Evolutionary conservation across 2,329 filamentous ascomycete species (phyloP), one percentile per base, ranked within the genome.

Genomic region (Aureobasidium uvarum): DNA sequence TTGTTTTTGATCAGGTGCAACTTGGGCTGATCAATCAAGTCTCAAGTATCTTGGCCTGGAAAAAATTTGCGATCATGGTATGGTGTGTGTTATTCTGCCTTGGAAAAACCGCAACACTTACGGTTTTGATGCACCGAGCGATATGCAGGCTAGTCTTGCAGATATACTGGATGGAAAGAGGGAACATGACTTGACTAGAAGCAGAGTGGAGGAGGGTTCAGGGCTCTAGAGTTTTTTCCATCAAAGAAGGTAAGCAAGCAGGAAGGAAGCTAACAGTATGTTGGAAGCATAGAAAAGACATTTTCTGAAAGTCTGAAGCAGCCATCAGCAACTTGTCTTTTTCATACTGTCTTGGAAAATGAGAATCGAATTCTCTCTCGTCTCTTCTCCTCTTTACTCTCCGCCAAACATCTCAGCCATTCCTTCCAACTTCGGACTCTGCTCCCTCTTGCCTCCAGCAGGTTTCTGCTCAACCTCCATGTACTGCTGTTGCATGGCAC

Each of bases 351-450:
- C 33, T 2, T 36, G 20, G 41, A n/a, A 20, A 18, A 41, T 5
- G 38, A 41, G 16, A 41, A 41, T 41, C 5, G 2, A 3, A 36
- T 36, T 5, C 20, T 52, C 18, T 33, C 20, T 14, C 5, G 1
- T 41, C 36, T 55, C 20, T 14, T 10, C 3, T 41, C 48, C 46
- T 36, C 33, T 8, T 36, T 8, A 38, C 3, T 66, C 68, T 51
- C 73, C 72, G 3, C 72, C 74, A 68, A 82, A 82, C 76, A 82
- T 75, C 23, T 77, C 78, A 7, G 78, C 78, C 25, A 82, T 75
- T 6, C 78, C 79, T 11, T 75, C 79, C 46, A 82, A 67, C 14
- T 73, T 76, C 0, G 76, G 77, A 63, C 77, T 77, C 1, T 74
- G 76, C 3, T 78, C 79, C 4, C 77, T 65, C 64, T 80, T 76